Percentiles rank a stretch among this genome's conserved stretches.
These are phyloP conservation scores for Dendrobium huoshanense DNA, from an alignment of 106 monocot genomes.

Conservation along the genomic window DNA sequence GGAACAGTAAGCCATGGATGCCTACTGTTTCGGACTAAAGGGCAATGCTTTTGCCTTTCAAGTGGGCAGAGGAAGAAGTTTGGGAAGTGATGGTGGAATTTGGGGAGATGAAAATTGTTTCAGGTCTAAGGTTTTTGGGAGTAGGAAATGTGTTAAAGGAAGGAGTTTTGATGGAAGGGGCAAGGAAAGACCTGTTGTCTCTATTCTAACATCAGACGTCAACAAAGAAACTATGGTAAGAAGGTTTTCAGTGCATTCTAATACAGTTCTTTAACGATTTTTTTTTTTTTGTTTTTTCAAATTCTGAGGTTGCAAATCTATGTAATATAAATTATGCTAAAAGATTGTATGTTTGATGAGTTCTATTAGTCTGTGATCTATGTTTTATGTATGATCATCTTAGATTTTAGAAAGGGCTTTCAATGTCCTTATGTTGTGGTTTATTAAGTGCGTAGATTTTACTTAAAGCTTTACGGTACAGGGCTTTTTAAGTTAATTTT, in stretches of 20 bases:
- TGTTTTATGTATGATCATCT: neutral
- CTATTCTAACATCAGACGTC: slow-evolving; percentile 40
- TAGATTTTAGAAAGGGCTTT: neutral
- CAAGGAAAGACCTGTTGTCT: slow-evolving; percentile 5
- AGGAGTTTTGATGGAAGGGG: slow-evolving; percentile 8
- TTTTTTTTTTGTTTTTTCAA: neutral
- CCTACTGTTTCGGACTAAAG: slow-evolving; percentile 12
- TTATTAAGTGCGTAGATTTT: neutral
- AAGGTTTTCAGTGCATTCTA: neutral
- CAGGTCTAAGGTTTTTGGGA: neutral
- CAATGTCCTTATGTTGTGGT: neutral
- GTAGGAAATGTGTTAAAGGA: neutral
- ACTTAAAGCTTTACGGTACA: neutral
- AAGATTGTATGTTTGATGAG: neutral
- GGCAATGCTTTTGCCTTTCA: slow-evolving; percentile 10
- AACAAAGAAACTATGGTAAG: slow-evolving; percentile 28
- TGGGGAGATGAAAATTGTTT: slow-evolving; percentile 23
- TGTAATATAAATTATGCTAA: neutral
- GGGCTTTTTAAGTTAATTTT: neutral
- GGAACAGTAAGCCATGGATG: slow-evolving; percentile 11
- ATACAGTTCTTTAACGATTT: neutral
- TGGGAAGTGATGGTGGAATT: slow-evolving; percentile 21
- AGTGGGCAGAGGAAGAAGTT: neutral
- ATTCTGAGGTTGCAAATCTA: neutral
- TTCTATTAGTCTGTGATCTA: neutral